Percentiles rank a stretch among this genome's conserved stretches.
Conservation (phyloP, 1,284 basidiomycete species). For the Phellopilus nigrolimitatus region DNA sequence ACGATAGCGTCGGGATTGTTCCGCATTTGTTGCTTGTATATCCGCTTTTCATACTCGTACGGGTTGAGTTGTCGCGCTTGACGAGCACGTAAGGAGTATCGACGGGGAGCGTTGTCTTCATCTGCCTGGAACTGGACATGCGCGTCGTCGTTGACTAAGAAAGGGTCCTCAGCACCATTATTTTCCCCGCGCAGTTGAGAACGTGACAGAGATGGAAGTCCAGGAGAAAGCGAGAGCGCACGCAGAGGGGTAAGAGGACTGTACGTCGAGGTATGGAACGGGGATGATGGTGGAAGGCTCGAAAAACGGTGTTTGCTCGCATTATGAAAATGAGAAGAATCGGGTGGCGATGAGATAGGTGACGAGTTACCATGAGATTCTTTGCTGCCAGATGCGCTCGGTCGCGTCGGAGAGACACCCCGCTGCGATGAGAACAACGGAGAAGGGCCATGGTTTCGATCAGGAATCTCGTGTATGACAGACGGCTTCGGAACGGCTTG, state of each 20-base stretch:
- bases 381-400: background rate
- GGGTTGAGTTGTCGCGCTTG: conserved; percentile 49
- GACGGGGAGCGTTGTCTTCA: conserved; percentile 21
- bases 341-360: background rate
- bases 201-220: background rate
- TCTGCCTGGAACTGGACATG: background rate
- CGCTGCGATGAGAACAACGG: background rate
- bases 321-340: background rate
- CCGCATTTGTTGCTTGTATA: conserved; percentile 44
- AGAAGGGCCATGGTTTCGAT: background rate
- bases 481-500: background rate
- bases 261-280: conserved; percentile 7
- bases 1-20: conserved; percentile 56
- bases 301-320: background rate
- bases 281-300: conserved; percentile 20
- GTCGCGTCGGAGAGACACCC: no score
- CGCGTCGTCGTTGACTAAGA: background rate
- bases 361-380: conserved; percentile 8
- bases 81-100: conserved; percentile 49
- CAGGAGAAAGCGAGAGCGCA: conserved; percentile 7
- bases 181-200: background rate
- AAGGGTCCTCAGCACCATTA: background rate
- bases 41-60: conserved; percentile 44
- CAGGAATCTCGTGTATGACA: background rate
- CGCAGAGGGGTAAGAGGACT: background rate